These are phyloP conservation scores for Globisporangium echinulatum DNA, from an alignment of 352 stramenopile species.

Conservation along the genomic window DNA sequence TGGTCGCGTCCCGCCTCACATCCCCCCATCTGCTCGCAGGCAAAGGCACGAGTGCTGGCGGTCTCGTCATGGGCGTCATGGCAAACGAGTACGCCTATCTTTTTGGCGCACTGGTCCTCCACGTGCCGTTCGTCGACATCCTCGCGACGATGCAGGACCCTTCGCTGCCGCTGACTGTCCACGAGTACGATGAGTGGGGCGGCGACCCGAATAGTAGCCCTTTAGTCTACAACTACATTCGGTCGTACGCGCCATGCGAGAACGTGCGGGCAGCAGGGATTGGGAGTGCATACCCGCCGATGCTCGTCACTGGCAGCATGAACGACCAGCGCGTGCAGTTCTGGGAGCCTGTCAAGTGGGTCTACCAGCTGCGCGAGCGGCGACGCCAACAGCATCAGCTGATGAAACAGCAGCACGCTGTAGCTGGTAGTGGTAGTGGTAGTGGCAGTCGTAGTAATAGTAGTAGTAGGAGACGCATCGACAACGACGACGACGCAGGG, in stretches of 20 bases:
- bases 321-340: conserved; percentile 82
- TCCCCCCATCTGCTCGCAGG: conserved; percentile 50
- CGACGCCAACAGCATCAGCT: conserved; percentile 16
- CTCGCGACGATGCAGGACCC: conserved; percentile 83
- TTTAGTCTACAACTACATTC: conserved; percentile 55
- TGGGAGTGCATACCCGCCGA: conserved; percentile 44
- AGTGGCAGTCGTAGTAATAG: no score
- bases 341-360: conserved; percentile 85
- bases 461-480: no score
- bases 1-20: conserved; percentile 63
- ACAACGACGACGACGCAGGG: conserved; percentile 12
- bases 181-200: conserved; percentile 92
- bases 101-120: conserved; percentile 76
- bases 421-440: no score
- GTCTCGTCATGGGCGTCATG: conserved; percentile 82
- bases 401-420: neutral
- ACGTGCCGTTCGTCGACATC: conserved; percentile 89
- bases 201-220: conserved; percentile 48
- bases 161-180: conserved; percentile 79
- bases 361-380: conserved; percentile 62
- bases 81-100: conserved; percentile 74
- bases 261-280: conserved; percentile 37
- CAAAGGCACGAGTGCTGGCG: conserved; percentile 82
- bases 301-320: conserved; percentile 79
- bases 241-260: conserved; percentile 75